Conservation (phyloP, 1,139 yeast genomes). For the Suhomyces wounanorum region DNA sequence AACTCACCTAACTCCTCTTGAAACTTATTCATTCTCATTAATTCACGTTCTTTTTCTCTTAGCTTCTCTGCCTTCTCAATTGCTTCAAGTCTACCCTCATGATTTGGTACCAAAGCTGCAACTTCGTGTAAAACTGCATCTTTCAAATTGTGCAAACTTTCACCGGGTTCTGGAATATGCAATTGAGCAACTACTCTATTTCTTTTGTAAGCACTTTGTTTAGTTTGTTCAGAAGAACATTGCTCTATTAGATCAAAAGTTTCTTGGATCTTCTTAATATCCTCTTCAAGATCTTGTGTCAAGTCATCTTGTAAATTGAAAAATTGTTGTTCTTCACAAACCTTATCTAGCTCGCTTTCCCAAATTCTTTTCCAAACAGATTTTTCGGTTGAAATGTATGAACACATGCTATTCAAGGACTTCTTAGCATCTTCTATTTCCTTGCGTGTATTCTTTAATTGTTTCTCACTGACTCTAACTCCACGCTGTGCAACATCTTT, state of each 20-base stretch:
- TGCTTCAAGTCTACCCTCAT: constrained; percentile 82
- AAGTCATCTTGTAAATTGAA: constrained; percentile 87
- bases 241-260: constrained; percentile 80
- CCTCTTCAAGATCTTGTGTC: constrained; percentile 77
- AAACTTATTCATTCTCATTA: constrained; percentile 62
- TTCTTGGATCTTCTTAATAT: constrained; percentile 74
- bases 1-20: constrained; percentile 87
- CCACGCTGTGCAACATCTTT: constrained; percentile 94
- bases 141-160: constrained; percentile 62
- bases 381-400: constrained; percentile 67
- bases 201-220: constrained; percentile 32
- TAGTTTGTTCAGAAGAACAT: constrained; percentile 75
- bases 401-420: constrained; percentile 54
- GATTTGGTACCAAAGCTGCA: constrained; percentile 76
- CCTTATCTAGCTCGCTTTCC: constrained; percentile 88
- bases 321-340: constrained; percentile 92
- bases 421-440: constrained; percentile 63
- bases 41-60: constrained; percentile 69
- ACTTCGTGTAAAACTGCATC: constrained; percentile 85
- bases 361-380: constrained; percentile 89
- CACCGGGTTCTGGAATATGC: constrained; percentile 65
- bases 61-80: constrained; percentile 83
- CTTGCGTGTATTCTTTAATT: constrained; percentile 63
- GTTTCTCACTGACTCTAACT: constrained; percentile 76
- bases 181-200: constrained; percentile 43